phyloP scores from a whole-genome alignment of 148 eudicot genomes.

The Diospyros lotus region DNA sequence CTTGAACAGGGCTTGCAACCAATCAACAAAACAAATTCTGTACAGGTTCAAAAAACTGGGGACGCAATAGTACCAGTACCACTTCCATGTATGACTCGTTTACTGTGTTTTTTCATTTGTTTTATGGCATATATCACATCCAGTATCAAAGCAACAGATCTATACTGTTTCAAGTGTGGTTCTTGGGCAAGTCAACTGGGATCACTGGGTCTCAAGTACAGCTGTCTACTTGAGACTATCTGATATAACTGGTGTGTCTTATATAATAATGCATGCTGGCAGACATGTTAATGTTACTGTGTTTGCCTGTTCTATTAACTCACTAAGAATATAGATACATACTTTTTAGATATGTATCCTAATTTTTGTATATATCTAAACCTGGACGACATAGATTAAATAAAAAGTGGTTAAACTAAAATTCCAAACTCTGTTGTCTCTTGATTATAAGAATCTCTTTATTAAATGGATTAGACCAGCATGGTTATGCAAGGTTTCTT shows the following conservation, averaged over 20 bases:
- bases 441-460: background rate
- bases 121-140: background rate
- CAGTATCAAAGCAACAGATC: background rate
- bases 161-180: background rate
- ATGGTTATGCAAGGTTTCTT: background rate
- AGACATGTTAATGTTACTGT: background rate
- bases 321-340: too few species aligned
- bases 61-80: slow-evolving; percentile 20
- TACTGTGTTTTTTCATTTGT: slow-evolving; percentile 7
- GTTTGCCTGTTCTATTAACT: background rate
- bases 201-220: background rate
- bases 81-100: slow-evolving; percentile 36
- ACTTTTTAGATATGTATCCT: too few species aligned
- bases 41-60: slow-evolving; percentile 23
- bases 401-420: slow-evolving; percentile 1
- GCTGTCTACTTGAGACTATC: background rate
- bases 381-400: background rate
- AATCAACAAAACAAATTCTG: slow-evolving; percentile 22
- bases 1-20: slow-evolving; percentile 42
- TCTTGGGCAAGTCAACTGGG: background rate
- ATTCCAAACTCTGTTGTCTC: background rate
- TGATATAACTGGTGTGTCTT: too few species aligned
- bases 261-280: background rate
- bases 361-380: background rate
- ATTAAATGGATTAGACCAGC: too few species aligned